A percentile compares a stretch with the other conserved stretches of the same genome.
These are phyloP conservation scores for Colletotrichum lini DNA, from an alignment of 2,329 filamentous ascomycete species.

Conservation along the genomic window DNA sequence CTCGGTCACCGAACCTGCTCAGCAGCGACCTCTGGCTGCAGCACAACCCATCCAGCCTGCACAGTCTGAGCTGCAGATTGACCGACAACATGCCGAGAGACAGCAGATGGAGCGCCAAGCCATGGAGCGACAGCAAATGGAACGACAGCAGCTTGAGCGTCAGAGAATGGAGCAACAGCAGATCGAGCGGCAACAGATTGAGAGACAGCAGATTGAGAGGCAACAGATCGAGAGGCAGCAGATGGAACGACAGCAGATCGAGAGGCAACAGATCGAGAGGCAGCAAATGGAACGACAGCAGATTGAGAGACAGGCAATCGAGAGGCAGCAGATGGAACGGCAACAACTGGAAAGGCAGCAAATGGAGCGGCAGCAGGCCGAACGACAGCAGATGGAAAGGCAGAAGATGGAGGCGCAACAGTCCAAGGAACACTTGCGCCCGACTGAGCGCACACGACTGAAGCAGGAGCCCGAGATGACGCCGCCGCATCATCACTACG, in stretches of 20 bases:
- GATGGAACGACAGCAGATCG: constrained; percentile 44
- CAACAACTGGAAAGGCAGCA: constrained; percentile 47
- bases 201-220: constrained; percentile 42
- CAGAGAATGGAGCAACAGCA: constrained; percentile 30
- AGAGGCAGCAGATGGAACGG: constrained; percentile 1
- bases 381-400: constrained; percentile 47
- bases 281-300: constrained; percentile 45
- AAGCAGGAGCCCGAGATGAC: constrained; percentile 67
- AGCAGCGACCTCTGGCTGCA: constrained; percentile 52
- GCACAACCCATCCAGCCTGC: constrained; percentile 53
- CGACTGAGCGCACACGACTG: constrained; percentile 47
- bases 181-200: constrained; percentile 40
- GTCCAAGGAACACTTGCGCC: constrained; percentile 50
- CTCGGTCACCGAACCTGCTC: constrained; percentile 52
- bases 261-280: constrained; percentile 42
- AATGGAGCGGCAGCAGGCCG: constrained; percentile 43
- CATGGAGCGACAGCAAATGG: constrained; percentile 44
- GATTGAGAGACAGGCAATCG: constrained; percentile 26
- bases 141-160: constrained; percentile 21
- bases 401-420: constrained; percentile 51
- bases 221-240: constrained; percentile 46
- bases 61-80: constrained; percentile 49
- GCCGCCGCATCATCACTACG: constrained; percentile 58
- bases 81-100: constrained; percentile 47
- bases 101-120: constrained; percentile 49